Evolutionary conservation across 139 green algal species (phyloP), one percentile per base, ranked within the genome.

Genomic region (Picochlorum sp.): DNA sequence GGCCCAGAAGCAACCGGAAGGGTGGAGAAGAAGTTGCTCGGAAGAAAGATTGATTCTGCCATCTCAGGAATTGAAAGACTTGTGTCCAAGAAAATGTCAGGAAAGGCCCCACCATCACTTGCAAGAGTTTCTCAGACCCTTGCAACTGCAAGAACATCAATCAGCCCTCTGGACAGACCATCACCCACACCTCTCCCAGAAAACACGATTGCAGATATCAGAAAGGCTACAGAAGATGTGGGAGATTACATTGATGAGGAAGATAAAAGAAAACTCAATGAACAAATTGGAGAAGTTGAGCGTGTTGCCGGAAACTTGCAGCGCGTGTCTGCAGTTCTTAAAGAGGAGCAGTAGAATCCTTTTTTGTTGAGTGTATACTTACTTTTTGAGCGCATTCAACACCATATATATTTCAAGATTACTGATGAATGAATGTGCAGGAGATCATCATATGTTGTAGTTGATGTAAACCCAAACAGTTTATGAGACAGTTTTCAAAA

Each of bases 1-100:
- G 73, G 72, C 0, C 66, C 72, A 49, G 28, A 61, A 38, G 61
- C 45, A 2, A 76, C 74, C 11, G 77, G 74, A 44, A 56, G 72
- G 46, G 79, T 85, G 28, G 80, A 88, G 69, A 68, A 72, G 67
- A 88, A 88, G 70, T 73, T 88, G 58, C 73, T 85, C 28, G 78
- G 78, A 32, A 72, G 74, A 47, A 85, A 83, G 69, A 73, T 86
- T 49, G 72, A 66, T 18, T 26, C 26, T 2, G 67, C 67, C 2
- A 56, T 68, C 15, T 38, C 58, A n/a, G 41, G 24, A 11, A 14
- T 74, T 10, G 58, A 68, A 13, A 13, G 20, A 14, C 21, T 72
- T n/a, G 16, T 26, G 7, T 44, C 46, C 28, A 63, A 13, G 10
- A 50, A 20, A 21, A 44, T 72, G 51, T 20, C 15, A 14, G 65